A percentile compares a stretch with the other conserved stretches of the same genome.
phyloP scores from a whole-genome alignment of 805 yeast species.

The Candida maris region DNA sequence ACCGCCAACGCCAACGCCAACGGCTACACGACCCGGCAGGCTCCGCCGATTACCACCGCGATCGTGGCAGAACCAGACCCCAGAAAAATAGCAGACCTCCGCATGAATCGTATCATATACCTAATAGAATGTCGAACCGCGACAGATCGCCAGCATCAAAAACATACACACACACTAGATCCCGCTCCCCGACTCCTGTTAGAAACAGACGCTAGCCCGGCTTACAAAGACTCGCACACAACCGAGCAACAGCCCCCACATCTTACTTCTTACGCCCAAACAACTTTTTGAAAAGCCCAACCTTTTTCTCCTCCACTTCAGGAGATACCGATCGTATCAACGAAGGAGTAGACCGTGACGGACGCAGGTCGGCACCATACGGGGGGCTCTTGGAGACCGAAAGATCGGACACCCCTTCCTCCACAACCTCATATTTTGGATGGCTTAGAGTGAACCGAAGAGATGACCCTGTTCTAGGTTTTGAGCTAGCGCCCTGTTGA shows the following conservation, averaged over 20 bases:
- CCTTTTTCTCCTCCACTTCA: constrained; percentile 10
- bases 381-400: background rate
- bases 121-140: no score
- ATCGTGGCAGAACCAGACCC: no score
- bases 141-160: no score
- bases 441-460: constrained; percentile 22
- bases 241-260: background rate
- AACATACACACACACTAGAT: no score
- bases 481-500: constrained; percentile 11
- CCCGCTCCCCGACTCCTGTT: background rate
- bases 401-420: background rate
- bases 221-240: background rate
- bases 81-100: no score
- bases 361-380: background rate
- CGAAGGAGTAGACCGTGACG: constrained; percentile 6
- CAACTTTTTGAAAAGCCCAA: constrained; percentile 18
- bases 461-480: constrained; percentile 20
- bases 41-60: no score
- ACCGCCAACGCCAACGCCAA: no score
- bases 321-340: constrained; percentile 4
- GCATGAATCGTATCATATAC: no score
- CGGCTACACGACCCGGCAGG: constrained; percentile 1
- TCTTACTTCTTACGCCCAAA: constrained; percentile 14
- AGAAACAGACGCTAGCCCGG: background rate
- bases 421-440: constrained; percentile 16